Base-by-base conservation (phyloP, 1,284 basidiomycete species). In the Heliocybe sulcata region DNA sequence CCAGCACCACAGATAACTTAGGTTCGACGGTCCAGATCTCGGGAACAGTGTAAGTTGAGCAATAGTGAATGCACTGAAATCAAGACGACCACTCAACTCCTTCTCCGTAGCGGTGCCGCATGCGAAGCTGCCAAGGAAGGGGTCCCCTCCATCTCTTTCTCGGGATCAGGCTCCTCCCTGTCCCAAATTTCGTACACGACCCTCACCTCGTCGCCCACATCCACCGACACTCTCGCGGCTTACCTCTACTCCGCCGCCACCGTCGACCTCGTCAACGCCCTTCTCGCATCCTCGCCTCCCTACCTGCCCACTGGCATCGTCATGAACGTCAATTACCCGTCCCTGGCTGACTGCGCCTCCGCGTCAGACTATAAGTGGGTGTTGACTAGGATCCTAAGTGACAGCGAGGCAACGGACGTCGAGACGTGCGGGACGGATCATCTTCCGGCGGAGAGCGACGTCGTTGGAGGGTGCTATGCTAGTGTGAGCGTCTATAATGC, bases 321-420 rank as follows among this genome's bases (percentile, higher is more conserved):
- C 51, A 56, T 81, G 54, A 80, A 80, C 63, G 77, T 81, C 58
- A 81, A 82, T 67, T 80, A 74, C 64, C 72, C 75, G 0, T 59
- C 70, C 25, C 72, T 69, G 1, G 65, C 70, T 38, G 66, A 61
- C 25, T 80, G 78, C 60, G 42, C 70, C 12, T 61, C 61, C 16
- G 63, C 69, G 3, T 60, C 63, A 4, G 69, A 67, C 57, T 77
- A 69, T 66, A 65, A 69, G 53, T 81, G 74, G 61, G 68, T 81
- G 1, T 64, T 80, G 47, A 76, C 79, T 45, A 67, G 78, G n/a
- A 64, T 77, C 26, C 42, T 64, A 16, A 54, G 64, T 9, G 63
- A 66, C 54, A 54, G 62, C 10, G 59, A 58, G 29, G 67, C 66
- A 3, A 64, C 60, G 16, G 77, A 80, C 59, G 73, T 78, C 8